Percentiles rank a stretch among this genome's conserved stretches.
These are phyloP conservation scores for Piromyces finnis DNA, from an alignment of 192 early-diverging fungal genomes.

Conservation along the genomic window DNA sequence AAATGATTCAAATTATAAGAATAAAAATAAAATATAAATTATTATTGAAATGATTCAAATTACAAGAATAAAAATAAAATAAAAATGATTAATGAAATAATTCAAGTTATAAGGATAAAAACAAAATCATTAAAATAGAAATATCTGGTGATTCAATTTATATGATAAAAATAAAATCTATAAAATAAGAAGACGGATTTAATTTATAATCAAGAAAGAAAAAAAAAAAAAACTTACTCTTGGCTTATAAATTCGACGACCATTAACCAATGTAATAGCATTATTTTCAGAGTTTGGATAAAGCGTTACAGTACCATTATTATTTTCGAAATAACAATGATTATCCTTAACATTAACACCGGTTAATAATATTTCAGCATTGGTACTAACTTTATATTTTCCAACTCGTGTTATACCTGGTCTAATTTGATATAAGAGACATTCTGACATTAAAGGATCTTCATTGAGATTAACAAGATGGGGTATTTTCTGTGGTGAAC, in stretches of 20 bases:
- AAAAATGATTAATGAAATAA: no score
- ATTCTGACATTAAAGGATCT: constrained; percentile 76
- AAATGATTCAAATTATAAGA: no score
- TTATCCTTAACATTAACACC: constrained; percentile 33
- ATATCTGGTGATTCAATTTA: no score
- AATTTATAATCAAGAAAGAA: no score
- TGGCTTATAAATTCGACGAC: constrained; percentile 36
- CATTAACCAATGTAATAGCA: constrained; percentile 60
- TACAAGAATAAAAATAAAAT: no score
- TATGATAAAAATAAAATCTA: no score
- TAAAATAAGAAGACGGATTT: no score
- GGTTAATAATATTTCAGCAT: constrained; percentile 36
- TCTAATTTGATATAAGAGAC: constrained; percentile 72
- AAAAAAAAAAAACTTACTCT: background rate
- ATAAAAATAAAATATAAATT: no score
- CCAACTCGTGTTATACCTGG: constrained; percentile 55
- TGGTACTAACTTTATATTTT: constrained; percentile 6
- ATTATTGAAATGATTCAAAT: no score
- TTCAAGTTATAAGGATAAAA: no score
- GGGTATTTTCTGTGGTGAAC: constrained; percentile 56
- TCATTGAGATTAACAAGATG: constrained; percentile 82
- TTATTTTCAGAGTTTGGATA: constrained; percentile 21
- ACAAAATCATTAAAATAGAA: no score
- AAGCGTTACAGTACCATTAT: constrained; percentile 31
- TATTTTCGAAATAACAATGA: constrained; percentile 63